Evolutionary conservation across 2,329 filamentous ascomycete genomes (phyloP).

Genomic region (Nemania sp.): DNA sequence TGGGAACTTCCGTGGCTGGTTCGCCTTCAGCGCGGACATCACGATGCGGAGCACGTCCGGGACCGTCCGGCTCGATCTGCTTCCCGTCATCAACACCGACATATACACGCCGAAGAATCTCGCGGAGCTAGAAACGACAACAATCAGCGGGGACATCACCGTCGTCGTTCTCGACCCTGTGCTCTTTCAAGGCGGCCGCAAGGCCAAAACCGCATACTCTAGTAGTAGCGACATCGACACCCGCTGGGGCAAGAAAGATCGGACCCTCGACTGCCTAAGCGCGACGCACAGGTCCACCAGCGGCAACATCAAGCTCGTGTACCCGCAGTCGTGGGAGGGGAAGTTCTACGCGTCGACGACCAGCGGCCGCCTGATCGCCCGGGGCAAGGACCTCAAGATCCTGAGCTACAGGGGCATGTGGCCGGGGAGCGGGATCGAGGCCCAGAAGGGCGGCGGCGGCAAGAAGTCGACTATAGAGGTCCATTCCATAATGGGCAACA

Average conservation of each 20-base stretch:
- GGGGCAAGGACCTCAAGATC: slow-evolving; percentile 49
- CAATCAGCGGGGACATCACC: slow-evolving; percentile 48
- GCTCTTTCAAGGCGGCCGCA: slow-evolving; percentile 42
- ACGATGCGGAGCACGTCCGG: slow-evolving; percentile 48
- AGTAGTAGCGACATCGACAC: neutral
- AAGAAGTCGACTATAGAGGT: slow-evolving; percentile 40
- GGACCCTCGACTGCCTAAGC: slow-evolving; percentile 41
- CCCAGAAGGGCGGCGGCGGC: slow-evolving; percentile 43
- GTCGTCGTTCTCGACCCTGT: slow-evolving; percentile 49
- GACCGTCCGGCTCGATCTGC: slow-evolving; percentile 44
- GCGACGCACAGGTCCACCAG: slow-evolving; percentile 50
- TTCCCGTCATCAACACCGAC: slow-evolving; percentile 47
- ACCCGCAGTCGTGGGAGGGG: slow-evolving; percentile 56
- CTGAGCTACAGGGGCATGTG: slow-evolving; percentile 38
- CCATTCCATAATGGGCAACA: slow-evolving; percentile 37
- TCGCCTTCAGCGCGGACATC: slow-evolving; percentile 46
- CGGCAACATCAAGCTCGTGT: slow-evolving; percentile 47
- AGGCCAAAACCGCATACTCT: neutral
- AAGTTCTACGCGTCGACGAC: slow-evolving; percentile 45
- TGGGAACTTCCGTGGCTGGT: slow-evolving; percentile 46
- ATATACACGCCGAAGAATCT: slow-evolving; percentile 22
- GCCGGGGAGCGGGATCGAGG: slow-evolving; percentile 41
- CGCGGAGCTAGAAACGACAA: slow-evolving; percentile 45
- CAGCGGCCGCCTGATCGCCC: slow-evolving; percentile 45
- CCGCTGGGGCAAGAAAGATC: neutral